Evolutionary conservation across 2,329 filamentous ascomycete species (phyloP).

Genomic region (Microdochium trichocladiopsis): DNA sequence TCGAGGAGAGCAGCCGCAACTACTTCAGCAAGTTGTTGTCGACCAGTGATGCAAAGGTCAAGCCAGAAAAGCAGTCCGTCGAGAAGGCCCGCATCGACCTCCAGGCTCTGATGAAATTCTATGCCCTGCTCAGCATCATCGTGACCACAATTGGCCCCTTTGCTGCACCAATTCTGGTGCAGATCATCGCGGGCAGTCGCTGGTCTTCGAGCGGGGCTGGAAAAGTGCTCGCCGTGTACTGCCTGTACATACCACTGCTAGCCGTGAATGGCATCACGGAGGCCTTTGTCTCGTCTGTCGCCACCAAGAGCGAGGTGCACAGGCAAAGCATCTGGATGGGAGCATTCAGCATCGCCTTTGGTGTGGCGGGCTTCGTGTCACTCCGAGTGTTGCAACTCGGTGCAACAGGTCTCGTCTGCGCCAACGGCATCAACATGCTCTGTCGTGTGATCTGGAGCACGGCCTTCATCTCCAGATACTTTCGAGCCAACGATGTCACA

Average conservation of each 20-base stretch:
- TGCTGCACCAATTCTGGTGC: conserved; percentile 65
- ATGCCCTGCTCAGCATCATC: conserved; percentile 65
- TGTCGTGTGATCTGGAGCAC: conserved; percentile 78
- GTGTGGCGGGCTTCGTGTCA: conserved; percentile 65
- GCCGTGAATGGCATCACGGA: conserved; percentile 89
- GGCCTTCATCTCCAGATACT: conserved; percentile 62
- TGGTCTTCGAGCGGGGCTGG: conserved; percentile 74
- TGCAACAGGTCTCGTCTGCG: conserved; percentile 73
- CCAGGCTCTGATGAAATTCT: conserved; percentile 60
- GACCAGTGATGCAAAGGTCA: conserved; percentile 1
- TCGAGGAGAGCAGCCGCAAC: conserved; percentile 88
- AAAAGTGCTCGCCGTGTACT: conserved; percentile 69
- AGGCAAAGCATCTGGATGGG: conserved; percentile 79
- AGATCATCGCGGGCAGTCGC: conserved; percentile 65
- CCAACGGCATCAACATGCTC: conserved; percentile 86
- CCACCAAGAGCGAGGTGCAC: conserved; percentile 67
- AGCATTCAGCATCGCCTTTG: conserved; percentile 71
- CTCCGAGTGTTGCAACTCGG: conserved; percentile 64
- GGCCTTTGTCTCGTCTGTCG: conserved; percentile 86
- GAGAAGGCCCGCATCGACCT: conserved; percentile 45
- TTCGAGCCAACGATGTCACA: conserved; percentile 35
- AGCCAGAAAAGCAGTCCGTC: conserved; percentile 19
- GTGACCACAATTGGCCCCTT: conserved; percentile 67
- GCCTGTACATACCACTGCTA: conserved; percentile 87
- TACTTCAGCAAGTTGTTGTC: conserved; percentile 78